Percentiles rank a stretch among this genome's conserved stretches.
Conservation (phyloP, 2,329 filamentous ascomycete genomes). For the Curvularia sp. region DNA sequence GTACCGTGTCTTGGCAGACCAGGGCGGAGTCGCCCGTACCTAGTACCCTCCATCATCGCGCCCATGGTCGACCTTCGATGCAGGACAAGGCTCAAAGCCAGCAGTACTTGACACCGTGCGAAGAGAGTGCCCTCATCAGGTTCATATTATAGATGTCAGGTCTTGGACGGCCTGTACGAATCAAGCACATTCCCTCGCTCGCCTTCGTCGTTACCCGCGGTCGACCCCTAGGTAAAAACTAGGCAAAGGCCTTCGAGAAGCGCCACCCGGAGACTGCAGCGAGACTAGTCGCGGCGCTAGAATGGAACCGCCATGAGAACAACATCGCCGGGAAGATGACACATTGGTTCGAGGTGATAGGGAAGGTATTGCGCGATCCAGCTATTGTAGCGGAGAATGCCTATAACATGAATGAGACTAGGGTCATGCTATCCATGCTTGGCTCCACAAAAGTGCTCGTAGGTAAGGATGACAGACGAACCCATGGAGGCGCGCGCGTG, state of each 20-base stretch:
- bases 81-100: conserved; percentile 30
- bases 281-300: conserved; percentile 23
- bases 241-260: conserved; percentile 22
- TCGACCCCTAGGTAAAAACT: conserved; percentile 29
- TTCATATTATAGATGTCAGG: conserved; percentile 22
- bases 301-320: conserved; percentile 25
- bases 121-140: conserved; percentile 39
- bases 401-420: conserved; percentile 25
- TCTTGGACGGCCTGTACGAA: conserved; percentile 24
- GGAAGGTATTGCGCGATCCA: conserved; percentile 19
- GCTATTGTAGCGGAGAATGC: conserved; percentile 27
- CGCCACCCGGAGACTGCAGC: conserved; percentile 24
- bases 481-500: conserved; percentile 28
- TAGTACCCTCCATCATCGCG: no score
- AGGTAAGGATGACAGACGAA: conserved; percentile 27
- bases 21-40: no score
- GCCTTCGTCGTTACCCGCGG: conserved; percentile 22
- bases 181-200: conserved; percentile 29
- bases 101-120: conserved; percentile 8
- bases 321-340: conserved; percentile 31
- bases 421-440: conserved; percentile 13
- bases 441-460: conserved; percentile 27
- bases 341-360: conserved; percentile 30
- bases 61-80: no score
- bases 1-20: not conserved